phyloP scores from a whole-genome alignment of 805 yeast species.

The Ogataea dorogensis region DNA sequence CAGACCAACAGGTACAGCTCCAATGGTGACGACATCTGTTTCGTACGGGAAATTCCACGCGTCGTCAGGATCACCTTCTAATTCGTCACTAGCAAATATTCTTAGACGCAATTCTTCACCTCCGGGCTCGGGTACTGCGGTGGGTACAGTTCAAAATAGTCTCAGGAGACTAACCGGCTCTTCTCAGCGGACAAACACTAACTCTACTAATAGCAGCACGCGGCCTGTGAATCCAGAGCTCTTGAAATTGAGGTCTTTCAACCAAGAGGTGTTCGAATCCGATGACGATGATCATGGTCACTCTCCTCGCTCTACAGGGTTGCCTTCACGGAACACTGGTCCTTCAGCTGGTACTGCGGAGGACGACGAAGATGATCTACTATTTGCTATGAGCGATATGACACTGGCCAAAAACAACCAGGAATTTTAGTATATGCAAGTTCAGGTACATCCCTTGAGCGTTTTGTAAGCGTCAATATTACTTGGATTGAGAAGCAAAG shows the following conservation, averaged over 20 bases:
- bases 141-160: conserved; percentile 12
- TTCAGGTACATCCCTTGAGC: conserved; percentile 8
- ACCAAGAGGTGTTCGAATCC: conserved; percentile 34
- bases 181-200: conserved; percentile 19
- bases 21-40: conserved; percentile 26
- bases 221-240: conserved; percentile 25
- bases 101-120: conserved; percentile 20
- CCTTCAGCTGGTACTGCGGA: conserved; percentile 28
- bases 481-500: conserved; percentile 63
- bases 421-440: conserved; percentile 21
- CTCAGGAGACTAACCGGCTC: conserved; percentile 16
- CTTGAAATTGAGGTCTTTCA: conserved; percentile 32
- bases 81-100: conserved; percentile 20
- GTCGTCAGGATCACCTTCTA: conserved; percentile 21
- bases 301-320: conserved; percentile 9
- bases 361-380: conserved; percentile 64
- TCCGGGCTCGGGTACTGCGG: conserved; percentile 12
- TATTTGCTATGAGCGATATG: conserved; percentile 77
- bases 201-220: conserved; percentile 15
- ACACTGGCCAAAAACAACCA: conserved; percentile 32
- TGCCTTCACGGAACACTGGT: conserved; percentile 4
- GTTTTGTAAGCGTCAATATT: conserved; percentile 32
- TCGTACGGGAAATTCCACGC: conserved; percentile 24
- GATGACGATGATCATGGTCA: conserved; percentile 33
- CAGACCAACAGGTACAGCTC: conserved; percentile 19